These are phyloP conservation scores for Eimeria sp. DNA, from an alignment of 169 alveolate species.

Conservation along the genomic window DNA sequence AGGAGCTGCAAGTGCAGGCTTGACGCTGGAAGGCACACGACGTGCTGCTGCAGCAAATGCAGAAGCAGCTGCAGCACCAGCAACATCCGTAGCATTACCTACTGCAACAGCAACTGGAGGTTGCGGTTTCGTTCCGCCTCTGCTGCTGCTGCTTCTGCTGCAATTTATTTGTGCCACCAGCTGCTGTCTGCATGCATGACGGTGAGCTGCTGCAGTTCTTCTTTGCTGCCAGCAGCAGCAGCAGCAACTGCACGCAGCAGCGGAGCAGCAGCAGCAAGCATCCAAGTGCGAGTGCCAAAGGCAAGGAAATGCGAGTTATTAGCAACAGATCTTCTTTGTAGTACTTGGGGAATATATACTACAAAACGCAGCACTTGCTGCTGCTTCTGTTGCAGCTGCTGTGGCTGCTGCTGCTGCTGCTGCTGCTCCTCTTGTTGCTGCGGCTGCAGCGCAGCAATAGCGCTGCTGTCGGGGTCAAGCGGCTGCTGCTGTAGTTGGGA, in stretches of 20 bases:
- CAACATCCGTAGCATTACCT: not conserved
- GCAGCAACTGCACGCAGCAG: too few relatives aligned
- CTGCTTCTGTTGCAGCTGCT: not conserved
- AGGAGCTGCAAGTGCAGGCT: not conserved
- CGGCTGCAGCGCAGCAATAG: not conserved
- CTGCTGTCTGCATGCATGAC: not conserved
- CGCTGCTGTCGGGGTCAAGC: not conserved
- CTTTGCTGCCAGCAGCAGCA: not conserved
- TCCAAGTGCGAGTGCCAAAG: slow-evolving; percentile 1
- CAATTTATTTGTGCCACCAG: not conserved
- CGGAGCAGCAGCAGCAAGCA: not conserved
- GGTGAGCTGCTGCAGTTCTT: slow-evolving; percentile 8
- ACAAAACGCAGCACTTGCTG: not conserved
- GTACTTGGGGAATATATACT: not conserved
- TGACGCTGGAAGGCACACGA: not conserved
- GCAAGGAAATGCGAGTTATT: slow-evolving; percentile 3
- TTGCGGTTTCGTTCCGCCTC: not conserved
- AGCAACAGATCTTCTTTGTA: not conserved
- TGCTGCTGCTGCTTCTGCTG: not conserved
- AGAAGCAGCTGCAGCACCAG: not conserved
- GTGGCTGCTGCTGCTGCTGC: too few relatives aligned
- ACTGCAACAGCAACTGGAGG: not conserved
- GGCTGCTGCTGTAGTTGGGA: not conserved
- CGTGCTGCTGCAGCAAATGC: not conserved
- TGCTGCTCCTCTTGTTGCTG: too few relatives aligned